These are phyloP conservation scores for Penicillium canescens DNA, from an alignment of 495 filamentous ascomycete genomes.

Conservation along the genomic window DNA sequence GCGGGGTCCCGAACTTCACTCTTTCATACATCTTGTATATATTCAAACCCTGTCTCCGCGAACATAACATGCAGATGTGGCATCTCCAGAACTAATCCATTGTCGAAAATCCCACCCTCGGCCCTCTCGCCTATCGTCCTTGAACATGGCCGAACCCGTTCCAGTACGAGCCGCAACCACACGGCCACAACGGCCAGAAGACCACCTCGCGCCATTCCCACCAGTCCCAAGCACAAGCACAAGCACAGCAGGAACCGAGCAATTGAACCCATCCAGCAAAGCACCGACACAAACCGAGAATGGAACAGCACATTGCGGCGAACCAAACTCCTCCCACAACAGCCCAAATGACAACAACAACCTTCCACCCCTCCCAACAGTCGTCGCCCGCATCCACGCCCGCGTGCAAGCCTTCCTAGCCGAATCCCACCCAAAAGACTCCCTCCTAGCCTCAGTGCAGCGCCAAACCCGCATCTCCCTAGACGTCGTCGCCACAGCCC, in stretches of 20 bases:
- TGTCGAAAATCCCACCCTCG: slow-evolving; percentile 24
- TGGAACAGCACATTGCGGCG: not conserved
- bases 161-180: not conserved
- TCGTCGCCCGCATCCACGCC: slow-evolving; percentile 62
- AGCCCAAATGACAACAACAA: not conserved
- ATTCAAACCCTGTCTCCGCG: not conserved
- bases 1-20: slow-evolving; percentile 3
- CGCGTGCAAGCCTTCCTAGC: slow-evolving; percentile 70
- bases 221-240: not conserved
- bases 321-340: not conserved
- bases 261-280: slow-evolving; percentile 3
- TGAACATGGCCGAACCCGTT: slow-evolving; percentile 14
- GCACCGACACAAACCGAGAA: not conserved
- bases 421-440: slow-evolving; percentile 53
- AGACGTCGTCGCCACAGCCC: slow-evolving; percentile 68
- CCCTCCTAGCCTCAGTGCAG: slow-evolving; percentile 65
- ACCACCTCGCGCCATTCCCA: slow-evolving; percentile 6
- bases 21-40: not conserved
- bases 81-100: slow-evolving; percentile 21
- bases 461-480: slow-evolving; percentile 69
- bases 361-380: slow-evolving; percentile 30
- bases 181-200: slow-evolving; percentile 3
- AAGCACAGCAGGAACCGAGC: not conserved
- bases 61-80: too few relatives aligned
- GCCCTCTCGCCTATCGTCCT: slow-evolving; percentile 8